Conservation (phyloP, 768 basidiomycete species). For the Lactifluus piperatus region DNA sequence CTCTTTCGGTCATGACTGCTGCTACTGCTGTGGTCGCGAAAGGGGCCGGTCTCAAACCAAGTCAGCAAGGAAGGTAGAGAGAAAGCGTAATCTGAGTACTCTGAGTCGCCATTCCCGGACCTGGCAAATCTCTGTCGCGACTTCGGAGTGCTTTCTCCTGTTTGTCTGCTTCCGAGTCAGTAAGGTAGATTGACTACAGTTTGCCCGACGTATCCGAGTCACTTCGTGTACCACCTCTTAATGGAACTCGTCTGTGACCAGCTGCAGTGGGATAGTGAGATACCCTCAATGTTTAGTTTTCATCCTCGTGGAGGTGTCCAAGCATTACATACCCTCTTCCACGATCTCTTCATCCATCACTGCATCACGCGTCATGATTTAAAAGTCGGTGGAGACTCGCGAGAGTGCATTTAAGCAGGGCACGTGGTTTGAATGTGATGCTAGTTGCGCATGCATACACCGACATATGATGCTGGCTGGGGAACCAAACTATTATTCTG, state of each 20-base stretch:
- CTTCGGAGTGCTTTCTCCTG: not conserved
- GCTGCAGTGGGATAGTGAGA: not conserved
- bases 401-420: not conserved
- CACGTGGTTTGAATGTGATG: too few relatives aligned
- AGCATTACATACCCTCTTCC: not conserved
- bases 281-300: not conserved
- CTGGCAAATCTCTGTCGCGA: too few relatives aligned
- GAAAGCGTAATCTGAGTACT: rapidly evolving
- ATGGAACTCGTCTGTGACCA: not conserved
- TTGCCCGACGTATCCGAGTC: not conserved
- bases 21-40: conserved; percentile 11
- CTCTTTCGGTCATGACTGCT: conserved; percentile 12
- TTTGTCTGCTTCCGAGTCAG: conserved; percentile 1
- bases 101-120: too few relatives aligned
- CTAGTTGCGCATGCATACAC: too few relatives aligned
- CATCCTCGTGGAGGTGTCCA: not conserved
- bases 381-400: too few relatives aligned
- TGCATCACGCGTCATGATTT: too few relatives aligned
- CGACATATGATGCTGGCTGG: too few relatives aligned
- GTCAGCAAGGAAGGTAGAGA: not conserved
- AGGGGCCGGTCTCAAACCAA: conserved; percentile 10
- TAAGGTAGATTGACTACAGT: conserved; percentile 3
- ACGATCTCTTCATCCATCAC: not conserved
- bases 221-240: not conserved
- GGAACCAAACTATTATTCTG: too few relatives aligned